phyloP scores from a whole-genome alignment of 495 filamentous ascomycete species.

The Aspergillus funiculosus region DNA sequence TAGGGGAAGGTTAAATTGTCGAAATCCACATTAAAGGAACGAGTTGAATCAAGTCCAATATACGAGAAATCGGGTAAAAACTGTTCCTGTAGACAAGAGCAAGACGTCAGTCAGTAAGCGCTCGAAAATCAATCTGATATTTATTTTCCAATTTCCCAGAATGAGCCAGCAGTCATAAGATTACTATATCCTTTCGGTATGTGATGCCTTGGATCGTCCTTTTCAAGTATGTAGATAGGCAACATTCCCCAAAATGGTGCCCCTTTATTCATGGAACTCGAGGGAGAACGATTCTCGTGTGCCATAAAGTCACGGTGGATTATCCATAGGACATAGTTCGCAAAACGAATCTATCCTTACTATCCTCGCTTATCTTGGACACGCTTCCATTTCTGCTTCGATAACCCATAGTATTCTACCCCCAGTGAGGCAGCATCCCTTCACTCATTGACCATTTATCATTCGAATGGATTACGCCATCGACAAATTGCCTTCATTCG shows the following conservation, averaged over 20 bases:
- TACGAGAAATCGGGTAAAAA: constrained; percentile 12
- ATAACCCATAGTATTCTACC: constrained; percentile 5
- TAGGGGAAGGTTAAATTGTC: constrained; percentile 14
- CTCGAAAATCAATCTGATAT: not conserved
- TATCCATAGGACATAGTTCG: constrained; percentile 5
- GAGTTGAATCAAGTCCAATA: constrained; percentile 18
- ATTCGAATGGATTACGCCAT: constrained; percentile 1
- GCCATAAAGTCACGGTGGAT: constrained; percentile 1
- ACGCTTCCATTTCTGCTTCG: not conserved
- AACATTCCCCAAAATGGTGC: constrained; percentile 11
- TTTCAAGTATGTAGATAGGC: constrained; percentile 15
- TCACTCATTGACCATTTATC: not conserved
- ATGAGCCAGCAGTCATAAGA: constrained; percentile 8
- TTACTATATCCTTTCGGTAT: constrained; percentile 12
- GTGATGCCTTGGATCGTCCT: constrained; percentile 16
- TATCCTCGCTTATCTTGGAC: constrained; percentile 1
- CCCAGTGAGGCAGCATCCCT: not conserved
- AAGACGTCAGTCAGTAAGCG: constrained; percentile 8
- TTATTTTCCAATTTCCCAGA: constrained; percentile 1
- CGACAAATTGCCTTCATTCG: constrained; percentile 7
- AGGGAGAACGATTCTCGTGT: constrained; percentile 9
- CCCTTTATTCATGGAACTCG: constrained; percentile 13
- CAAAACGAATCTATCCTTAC: constrained; percentile 3
- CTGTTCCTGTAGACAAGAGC: constrained; percentile 11
- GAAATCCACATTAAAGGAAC: constrained; percentile 26